A percentile compares a stretch with the other conserved stretches of the same genome.
These are phyloP conservation scores for Entonaema liquescens DNA, from an alignment of 495 filamentous ascomycete genomes.

Conservation along the genomic window DNA sequence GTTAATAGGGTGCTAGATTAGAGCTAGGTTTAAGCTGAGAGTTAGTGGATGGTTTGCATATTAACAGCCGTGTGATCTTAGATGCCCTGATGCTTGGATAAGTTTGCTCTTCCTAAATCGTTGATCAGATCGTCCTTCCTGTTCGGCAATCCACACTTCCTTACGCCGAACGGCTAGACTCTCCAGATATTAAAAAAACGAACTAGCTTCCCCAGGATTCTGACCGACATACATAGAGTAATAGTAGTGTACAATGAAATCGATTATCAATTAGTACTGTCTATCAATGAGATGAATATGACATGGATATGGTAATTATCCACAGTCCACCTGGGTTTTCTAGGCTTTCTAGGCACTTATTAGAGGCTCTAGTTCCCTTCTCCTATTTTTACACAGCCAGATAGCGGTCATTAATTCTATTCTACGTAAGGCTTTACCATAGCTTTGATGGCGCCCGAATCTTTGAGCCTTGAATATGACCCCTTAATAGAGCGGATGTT, in stretches of 20 bases:
- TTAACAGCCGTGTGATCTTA: slow-evolving; percentile 24
- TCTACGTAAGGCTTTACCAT: slow-evolving; percentile 22
- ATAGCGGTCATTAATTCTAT: slow-evolving; percentile 1
- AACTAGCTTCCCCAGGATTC: slow-evolving; percentile 13
- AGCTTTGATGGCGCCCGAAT: slow-evolving; percentile 17
- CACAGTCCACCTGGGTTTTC: neutral
- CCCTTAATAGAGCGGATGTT: slow-evolving; percentile 36
- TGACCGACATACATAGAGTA: slow-evolving; percentile 12
- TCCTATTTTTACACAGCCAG: slow-evolving; percentile 21
- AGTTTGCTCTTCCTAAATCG: slow-evolving; percentile 29
- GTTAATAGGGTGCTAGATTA: neutral
- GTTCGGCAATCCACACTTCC: slow-evolving; percentile 13
- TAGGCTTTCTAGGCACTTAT: neutral
- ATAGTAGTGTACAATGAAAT: no score
- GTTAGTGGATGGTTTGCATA: slow-evolving; percentile 13
- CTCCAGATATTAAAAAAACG: neutral
- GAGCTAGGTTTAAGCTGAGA: slow-evolving; percentile 4
- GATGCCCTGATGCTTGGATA: slow-evolving; percentile 8
- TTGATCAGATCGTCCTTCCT: slow-evolving; percentile 35
- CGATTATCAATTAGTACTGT: no score
- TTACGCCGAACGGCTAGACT: slow-evolving; percentile 4
- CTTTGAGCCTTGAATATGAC: slow-evolving; percentile 16
- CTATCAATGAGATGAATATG: neutral
- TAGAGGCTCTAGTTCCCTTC: slow-evolving; percentile 4
- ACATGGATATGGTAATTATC: neutral